Conservation (phyloP, 139 green algal species). For the Chlorella ohadii region DNA sequence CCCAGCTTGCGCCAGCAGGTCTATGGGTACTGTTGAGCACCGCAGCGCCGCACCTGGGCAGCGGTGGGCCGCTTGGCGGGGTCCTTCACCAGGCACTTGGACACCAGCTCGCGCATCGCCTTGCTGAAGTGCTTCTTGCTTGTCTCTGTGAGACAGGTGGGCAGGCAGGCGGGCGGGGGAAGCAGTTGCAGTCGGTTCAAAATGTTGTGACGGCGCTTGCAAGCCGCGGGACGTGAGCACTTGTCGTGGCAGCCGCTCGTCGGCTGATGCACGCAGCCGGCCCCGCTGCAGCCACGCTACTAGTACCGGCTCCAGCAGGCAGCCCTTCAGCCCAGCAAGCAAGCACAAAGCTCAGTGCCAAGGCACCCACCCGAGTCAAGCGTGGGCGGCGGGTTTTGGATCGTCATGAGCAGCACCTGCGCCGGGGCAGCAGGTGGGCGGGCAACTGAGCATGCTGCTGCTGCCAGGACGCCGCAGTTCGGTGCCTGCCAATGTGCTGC, state of each 20-base stretch:
- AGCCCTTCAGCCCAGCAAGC: background rate
- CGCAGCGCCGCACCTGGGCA: constrained; percentile 31
- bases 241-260: no score
- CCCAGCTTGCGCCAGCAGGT: no score
- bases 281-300: no score
- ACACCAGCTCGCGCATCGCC: constrained; percentile 94
- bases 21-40: no score
- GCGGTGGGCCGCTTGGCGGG: constrained; percentile 87
- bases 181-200: no score
- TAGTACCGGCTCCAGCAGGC: background rate
- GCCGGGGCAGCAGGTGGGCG: background rate
- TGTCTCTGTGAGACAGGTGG: background rate
- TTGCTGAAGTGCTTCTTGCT: constrained; percentile 44
- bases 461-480: no score
- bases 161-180: background rate
- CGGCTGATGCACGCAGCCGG: no score
- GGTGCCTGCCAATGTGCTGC: no score
- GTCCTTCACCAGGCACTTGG: constrained; percentile 97
- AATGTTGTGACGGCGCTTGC: no score
- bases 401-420: constrained; percentile 88
- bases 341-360: no score
- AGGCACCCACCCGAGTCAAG: constrained; percentile 64
- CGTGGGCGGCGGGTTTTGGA: constrained; percentile 96
- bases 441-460: no score
- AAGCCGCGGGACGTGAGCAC: no score